phyloP scores from a whole-genome alignment of 164 flowering plant genomes.

The Umbilicus rupestris region DNA sequence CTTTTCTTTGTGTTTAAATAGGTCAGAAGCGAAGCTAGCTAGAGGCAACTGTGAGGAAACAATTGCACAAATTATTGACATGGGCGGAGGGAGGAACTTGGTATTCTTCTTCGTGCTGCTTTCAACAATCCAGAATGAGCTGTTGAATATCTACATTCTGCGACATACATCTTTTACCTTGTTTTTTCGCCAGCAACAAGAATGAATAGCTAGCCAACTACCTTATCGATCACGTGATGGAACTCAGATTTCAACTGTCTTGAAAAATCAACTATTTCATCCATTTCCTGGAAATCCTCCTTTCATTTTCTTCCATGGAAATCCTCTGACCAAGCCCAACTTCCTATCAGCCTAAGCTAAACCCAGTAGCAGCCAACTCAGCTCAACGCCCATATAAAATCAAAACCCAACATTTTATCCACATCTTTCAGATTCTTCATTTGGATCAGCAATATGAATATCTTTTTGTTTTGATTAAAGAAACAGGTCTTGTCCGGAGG shows the following conservation, averaged over 20 bases:
- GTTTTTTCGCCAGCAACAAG: too few species aligned
- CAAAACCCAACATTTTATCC: not conserved
- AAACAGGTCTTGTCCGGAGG: constrained; percentile 67
- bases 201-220: too few species aligned
- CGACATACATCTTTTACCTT: too few species aligned
- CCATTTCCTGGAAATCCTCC: not conserved
- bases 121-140: constrained; percentile 95
- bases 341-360: not conserved
- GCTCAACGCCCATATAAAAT: not conserved
- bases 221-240: too few species aligned
- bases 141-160: constrained; percentile 85
- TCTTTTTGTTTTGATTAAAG: not conserved
- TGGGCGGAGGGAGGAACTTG: constrained; percentile 98
- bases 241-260: not conserved
- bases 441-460: too few species aligned
- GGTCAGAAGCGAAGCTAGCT: constrained; percentile 50
- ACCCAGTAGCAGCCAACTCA: not conserved
- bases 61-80: constrained; percentile 76
- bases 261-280: not conserved
- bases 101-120: constrained; percentile 93
- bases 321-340: not conserved
- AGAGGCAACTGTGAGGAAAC: constrained; percentile 62
- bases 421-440: not conserved
- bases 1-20: constrained; percentile 17
- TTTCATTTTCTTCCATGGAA: not conserved